Evolutionary conservation across 164 flowering plant genomes (phyloP).

Genomic region (Stephania yunnanensis): DNA sequence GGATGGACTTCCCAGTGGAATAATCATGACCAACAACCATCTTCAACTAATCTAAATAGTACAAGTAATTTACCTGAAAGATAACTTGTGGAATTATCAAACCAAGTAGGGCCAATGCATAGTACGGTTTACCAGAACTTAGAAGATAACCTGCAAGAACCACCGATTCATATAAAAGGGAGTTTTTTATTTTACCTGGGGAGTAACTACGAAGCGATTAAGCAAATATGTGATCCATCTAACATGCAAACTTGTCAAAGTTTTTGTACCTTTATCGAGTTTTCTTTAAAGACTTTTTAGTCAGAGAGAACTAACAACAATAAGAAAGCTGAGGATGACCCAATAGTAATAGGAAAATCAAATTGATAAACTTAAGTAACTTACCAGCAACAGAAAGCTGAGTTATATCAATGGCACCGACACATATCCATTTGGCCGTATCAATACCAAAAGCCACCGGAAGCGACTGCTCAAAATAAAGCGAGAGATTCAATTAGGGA

Average conservation of each 20-base stretch:
- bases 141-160: constrained; percentile 49
- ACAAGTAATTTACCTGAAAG: constrained; percentile 59
- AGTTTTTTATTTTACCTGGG: background rate
- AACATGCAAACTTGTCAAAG: background rate
- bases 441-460: constrained; percentile 97
- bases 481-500: background rate
- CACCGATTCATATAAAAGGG: background rate
- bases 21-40: background rate
- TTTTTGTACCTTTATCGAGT: background rate
- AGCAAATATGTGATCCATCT: background rate
- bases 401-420: constrained; percentile 93
- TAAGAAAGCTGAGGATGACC: no score
- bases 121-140: constrained; percentile 72
- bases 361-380: background rate
- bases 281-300: background rate
- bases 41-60: background rate
- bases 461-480: constrained; percentile 54
- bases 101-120: constrained; percentile 74
- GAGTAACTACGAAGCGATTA: background rate
- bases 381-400: constrained; percentile 89
- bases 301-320: background rate
- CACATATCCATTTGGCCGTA: constrained; percentile 98
- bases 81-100: constrained; percentile 75
- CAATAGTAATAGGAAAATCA: background rate
- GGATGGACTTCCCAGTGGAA: background rate